A percentile compares a stretch with the other conserved stretches of the same genome.
phyloP scores from a whole-genome alignment of 2,329 filamentous ascomycete genomes.

The Zymoseptoria crescenta region DNA sequence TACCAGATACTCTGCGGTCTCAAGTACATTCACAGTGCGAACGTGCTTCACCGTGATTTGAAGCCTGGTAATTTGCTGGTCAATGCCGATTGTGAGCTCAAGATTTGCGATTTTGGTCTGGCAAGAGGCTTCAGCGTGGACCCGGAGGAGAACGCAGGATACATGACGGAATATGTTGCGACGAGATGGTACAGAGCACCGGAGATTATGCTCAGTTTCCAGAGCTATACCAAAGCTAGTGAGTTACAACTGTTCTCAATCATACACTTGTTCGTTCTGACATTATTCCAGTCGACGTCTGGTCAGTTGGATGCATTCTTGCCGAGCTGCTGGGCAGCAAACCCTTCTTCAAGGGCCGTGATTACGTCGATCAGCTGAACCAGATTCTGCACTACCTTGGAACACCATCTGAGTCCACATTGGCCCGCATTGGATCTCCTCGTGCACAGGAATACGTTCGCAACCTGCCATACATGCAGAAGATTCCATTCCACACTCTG shows the following conservation, averaged over 20 bases:
- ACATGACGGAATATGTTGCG: slow-evolving; percentile 99
- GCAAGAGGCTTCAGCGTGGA: slow-evolving; percentile 95
- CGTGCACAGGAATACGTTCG: slow-evolving; percentile 97
- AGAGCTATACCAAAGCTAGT: slow-evolving; percentile 99
- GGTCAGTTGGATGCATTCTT: slow-evolving; percentile 97
- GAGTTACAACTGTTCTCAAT: slow-evolving; percentile 40
- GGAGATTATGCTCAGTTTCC: slow-evolving; percentile 99
- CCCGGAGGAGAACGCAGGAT: slow-evolving; percentile 95
- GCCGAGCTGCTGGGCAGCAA: slow-evolving; percentile 92
- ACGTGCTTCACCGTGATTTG: slow-evolving; percentile 91
- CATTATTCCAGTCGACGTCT: slow-evolving; percentile 71
- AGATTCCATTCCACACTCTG: slow-evolving; percentile 77
- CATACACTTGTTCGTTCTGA: slow-evolving; percentile 3
- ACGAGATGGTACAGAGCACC: slow-evolving; percentile 98
- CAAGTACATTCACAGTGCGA: slow-evolving; percentile 98
- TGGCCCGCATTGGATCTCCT: slow-evolving; percentile 86
- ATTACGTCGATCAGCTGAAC: slow-evolving; percentile 99
- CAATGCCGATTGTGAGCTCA: slow-evolving; percentile 97
- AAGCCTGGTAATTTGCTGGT: slow-evolving; percentile 96
- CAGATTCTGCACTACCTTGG: slow-evolving; percentile 97
- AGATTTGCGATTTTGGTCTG: slow-evolving; percentile 97
- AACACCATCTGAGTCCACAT: slow-evolving; percentile 90
- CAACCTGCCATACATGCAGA: slow-evolving; percentile 53
- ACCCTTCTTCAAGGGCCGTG: slow-evolving; percentile 97
- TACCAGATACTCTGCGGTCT: slow-evolving; percentile 98